These are phyloP conservation scores for Castanospermum australe DNA, from an alignment of 306 rosid genomes.

Conservation along the genomic window DNA sequence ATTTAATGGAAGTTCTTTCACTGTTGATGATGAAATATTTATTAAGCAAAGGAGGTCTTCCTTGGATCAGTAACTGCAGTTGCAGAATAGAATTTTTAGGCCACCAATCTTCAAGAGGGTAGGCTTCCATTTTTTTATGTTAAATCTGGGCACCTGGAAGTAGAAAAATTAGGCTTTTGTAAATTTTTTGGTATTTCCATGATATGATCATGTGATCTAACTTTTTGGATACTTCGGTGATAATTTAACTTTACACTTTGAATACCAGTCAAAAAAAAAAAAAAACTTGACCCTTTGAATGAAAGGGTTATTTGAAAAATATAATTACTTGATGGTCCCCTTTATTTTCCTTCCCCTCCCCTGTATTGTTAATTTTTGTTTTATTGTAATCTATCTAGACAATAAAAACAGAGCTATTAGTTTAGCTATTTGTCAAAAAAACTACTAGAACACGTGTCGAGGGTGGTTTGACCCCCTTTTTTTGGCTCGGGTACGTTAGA, in stretches of 20 bases:
- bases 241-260: not conserved
- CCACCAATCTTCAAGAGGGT: slow-evolving; percentile 1
- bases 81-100: not conserved
- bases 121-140: not conserved
- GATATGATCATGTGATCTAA: not conserved
- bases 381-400: not conserved
- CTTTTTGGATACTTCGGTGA: not conserved
- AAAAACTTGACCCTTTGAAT: not conserved
- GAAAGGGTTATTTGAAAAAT: not conserved
- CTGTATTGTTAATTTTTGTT: not conserved
- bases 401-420: not conserved
- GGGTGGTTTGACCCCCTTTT: not conserved
- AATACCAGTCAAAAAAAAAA: too few relatives aligned
- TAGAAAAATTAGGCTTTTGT: not conserved
- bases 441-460: not conserved
- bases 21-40: not conserved
- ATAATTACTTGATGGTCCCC: not conserved
- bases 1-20: not conserved
- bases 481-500: not conserved
- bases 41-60: not conserved
- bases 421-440: not conserved
- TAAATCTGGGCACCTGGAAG: not conserved
- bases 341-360: not conserved
- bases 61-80: not conserved
- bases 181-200: not conserved